phyloP scores from a whole-genome alignment of 345 rosid species.

The Hibiscus tridactylites region DNA sequence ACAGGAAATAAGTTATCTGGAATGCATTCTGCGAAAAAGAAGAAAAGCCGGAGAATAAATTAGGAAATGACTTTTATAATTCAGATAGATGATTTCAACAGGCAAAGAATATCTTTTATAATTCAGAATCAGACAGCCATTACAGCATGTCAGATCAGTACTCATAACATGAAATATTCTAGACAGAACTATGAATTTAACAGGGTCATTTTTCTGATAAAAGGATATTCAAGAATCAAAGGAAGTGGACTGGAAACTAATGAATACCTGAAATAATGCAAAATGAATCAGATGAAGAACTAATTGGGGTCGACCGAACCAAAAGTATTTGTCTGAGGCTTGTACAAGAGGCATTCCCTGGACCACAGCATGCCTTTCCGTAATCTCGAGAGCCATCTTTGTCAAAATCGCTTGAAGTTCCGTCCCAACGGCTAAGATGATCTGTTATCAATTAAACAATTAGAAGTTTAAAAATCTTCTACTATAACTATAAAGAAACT shows the following conservation, averaged over 20 bases:
- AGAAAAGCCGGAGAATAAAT: neutral
- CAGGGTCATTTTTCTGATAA: neutral
- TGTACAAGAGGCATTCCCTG: constrained; percentile 97
- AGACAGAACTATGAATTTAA: neutral
- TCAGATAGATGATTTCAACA: no score
- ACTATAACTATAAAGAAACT: neutral
- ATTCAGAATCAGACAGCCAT: no score
- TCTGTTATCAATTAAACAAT: constrained; percentile 32
- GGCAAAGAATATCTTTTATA: no score
- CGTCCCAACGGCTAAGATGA: constrained; percentile 85
- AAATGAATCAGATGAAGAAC: constrained; percentile 84
- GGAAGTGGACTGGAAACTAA: neutral
- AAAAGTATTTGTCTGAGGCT: constrained; percentile 82
- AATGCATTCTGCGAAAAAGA: constrained; percentile 72
- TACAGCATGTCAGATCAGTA: no score
- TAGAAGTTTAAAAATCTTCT: constrained; percentile 1
- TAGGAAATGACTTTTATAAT: no score
- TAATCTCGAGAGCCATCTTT: constrained; percentile 77
- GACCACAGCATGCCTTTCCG: constrained; percentile 78
- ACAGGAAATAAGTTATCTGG: constrained; percentile 88
- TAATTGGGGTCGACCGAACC: constrained; percentile 73
- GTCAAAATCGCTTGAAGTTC: constrained; percentile 77
- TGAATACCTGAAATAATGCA: constrained; percentile 76
- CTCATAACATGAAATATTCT: no score
- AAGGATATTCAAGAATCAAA: neutral